Conservation (phyloP, 73 alveolate species). For the Diophrys appendiculata region DNA sequence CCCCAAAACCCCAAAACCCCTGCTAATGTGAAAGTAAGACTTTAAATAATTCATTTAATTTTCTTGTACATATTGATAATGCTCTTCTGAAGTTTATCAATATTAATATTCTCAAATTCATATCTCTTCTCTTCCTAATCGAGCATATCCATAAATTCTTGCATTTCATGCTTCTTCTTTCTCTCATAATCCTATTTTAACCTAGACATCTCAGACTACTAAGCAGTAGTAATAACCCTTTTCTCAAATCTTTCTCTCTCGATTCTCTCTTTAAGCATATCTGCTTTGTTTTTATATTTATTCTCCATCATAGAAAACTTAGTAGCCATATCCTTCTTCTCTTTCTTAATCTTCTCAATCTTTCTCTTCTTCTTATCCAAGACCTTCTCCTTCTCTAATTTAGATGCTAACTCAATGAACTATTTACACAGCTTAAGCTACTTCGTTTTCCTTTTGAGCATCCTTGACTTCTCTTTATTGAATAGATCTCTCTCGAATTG, state of each 20-base stretch:
- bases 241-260: slow-evolving; percentile 33
- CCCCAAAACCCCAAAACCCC: too few species aligned
- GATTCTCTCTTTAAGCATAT: slow-evolving; percentile 44
- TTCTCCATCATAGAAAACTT: slow-evolving; percentile 45
- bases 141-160: slow-evolving; percentile 22
- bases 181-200: slow-evolving; percentile 35
- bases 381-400: slow-evolving; percentile 46
- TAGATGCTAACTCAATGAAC: slow-evolving; percentile 31
- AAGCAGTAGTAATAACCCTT: slow-evolving; percentile 16
- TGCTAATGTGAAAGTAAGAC: too few species aligned
- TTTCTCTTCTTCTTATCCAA: slow-evolving; percentile 42
- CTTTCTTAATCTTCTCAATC: slow-evolving; percentile 15
- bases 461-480: slow-evolving; percentile 3
- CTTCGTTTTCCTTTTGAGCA: slow-evolving; percentile 36
- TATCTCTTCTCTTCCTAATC: slow-evolving; percentile 44
- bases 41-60: too few species aligned
- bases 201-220: slow-evolving; percentile 28
- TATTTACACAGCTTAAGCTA: slow-evolving; percentile 44
- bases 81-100: slow-evolving; percentile 30
- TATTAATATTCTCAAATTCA: slow-evolving; percentile 45
- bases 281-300: slow-evolving; percentile 31
- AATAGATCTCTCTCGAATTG: background rate
- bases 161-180: slow-evolving; percentile 30
- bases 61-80: slow-evolving; percentile 37
- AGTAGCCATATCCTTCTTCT: slow-evolving; percentile 15